Evolutionary conservation across 176 grass and related monocot species (phyloP).

Genomic region (Avena eriantha): DNA sequence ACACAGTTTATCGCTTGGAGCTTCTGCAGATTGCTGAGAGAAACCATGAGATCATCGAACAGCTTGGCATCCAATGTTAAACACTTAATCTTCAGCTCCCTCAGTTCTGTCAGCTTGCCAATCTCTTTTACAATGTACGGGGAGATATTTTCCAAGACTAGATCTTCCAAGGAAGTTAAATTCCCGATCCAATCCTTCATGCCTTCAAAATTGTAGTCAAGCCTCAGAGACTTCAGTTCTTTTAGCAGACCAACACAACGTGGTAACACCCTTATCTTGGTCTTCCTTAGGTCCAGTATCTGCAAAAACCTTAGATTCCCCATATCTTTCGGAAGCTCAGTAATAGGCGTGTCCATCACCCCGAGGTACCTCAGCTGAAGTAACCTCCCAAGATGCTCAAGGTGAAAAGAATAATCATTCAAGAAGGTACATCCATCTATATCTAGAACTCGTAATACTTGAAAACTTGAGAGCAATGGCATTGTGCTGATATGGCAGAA

Average conservation of each 20-base stretch:
- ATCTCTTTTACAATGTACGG: not conserved
- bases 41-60: not conserved
- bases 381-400: not conserved
- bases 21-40: not conserved
- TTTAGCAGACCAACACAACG: not conserved
- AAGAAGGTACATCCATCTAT: not conserved
- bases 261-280: not conserved
- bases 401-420: not conserved
- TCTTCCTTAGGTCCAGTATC: not conserved
- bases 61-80: not conserved
- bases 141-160: not conserved
- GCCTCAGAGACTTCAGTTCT: not conserved
- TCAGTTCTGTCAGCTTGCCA: not conserved
- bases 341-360: not conserved
- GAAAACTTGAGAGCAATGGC: not conserved
- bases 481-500: not conserved
- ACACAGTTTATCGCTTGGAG: no score
- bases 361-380: not conserved
- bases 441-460: not conserved
- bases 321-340: not conserved
- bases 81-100: not conserved
- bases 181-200: not conserved
- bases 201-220: not conserved
- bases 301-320: not conserved
- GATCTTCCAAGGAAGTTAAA: not conserved